A percentile compares a stretch with the other conserved stretches of the same genome.
These are phyloP conservation scores for Leccinum variabile DNA, from an alignment of 1,284 basidiomycete genomes.

Conservation along the genomic window DNA sequence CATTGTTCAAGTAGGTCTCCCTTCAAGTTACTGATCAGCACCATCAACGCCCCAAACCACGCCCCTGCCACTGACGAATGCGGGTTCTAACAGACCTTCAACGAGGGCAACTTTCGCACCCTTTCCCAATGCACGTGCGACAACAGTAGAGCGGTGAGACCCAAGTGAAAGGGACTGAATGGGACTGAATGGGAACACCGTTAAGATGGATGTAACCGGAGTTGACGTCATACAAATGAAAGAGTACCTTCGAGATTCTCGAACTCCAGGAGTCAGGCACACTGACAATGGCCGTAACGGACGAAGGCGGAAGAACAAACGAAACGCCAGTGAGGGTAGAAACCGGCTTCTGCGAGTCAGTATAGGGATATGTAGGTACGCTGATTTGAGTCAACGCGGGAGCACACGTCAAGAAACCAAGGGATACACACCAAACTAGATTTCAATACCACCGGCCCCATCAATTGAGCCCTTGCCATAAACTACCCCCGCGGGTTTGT, in stretches of 20 bases:
- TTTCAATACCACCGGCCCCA: conserved; percentile 70
- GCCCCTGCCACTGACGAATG: conserved; percentile 39
- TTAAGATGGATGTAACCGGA: conserved; percentile 78
- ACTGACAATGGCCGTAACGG: conserved; percentile 81
- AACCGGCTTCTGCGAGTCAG: conserved; percentile 59
- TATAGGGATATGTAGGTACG: conserved; percentile 54
- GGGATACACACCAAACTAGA: conserved; percentile 73
- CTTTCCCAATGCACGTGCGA: conserved; percentile 84
- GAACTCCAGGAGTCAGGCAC: conserved; percentile 82
- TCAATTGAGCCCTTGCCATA: conserved; percentile 80
- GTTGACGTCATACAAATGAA: conserved; percentile 86
- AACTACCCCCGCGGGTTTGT: conserved; percentile 78
- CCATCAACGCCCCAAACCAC: neutral
- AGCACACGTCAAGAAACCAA: neutral
- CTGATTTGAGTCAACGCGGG: neutral
- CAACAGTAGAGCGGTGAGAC: conserved; percentile 44
- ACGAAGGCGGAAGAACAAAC: conserved; percentile 81
- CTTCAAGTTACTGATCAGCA: conserved; percentile 55
- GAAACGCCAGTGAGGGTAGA: conserved; percentile 72
- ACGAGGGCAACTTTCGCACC: conserved; percentile 81
- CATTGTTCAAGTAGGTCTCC: neutral
- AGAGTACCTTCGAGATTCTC: conserved; percentile 80
- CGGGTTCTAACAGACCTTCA: conserved; percentile 75
- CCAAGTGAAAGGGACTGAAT: conserved; percentile 70
- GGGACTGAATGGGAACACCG: conserved; percentile 44